Evolutionary conservation across 192 early-diverging fungal genomes (phyloP), one percentile per base, ranked within the genome.

Genomic region (Coemansia erecta): DNA sequence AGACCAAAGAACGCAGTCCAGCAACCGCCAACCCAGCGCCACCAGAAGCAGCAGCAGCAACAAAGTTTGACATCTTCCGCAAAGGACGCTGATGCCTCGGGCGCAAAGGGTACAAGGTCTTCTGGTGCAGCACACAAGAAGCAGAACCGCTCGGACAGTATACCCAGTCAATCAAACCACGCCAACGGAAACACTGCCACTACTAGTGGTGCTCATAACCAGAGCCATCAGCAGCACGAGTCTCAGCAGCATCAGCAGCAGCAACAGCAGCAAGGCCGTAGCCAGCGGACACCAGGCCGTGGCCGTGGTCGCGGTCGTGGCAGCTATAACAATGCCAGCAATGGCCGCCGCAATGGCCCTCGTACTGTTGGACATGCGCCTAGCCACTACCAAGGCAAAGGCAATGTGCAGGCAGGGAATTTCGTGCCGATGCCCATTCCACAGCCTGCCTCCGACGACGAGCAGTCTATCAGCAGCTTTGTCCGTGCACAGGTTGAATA

Each of bases 401-500:
- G 76, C 45, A 79, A 79, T 41, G 76, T 81, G 14, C 78, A 74
- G 51, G 58, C 56, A 13, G 80, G 71, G 44, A 40, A 31, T 17
- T 54, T 64, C 42, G 62, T 47, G 33, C 55, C 74, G 4, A 50
- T 65, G 21, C 69, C 81, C 4, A 28, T 77, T 4, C 70, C 73
- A 21, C 66, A 53, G 42, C 71, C 80, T 3, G 50, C 64, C n/a
- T 46, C 66, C 10, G 74, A 69, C 52, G 81, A 80, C 54, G 60
- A 62, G 40, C 64, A 59, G 28, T 70, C 76, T 3, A 35, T 84
- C 33, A 64, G 61, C 60, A 37, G 45, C 53, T 82, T 72, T 60
- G 70, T 84, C 10, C 62, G 60, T 51, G 63, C 70, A n/a, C 83
- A 84, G 66, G 68, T 84, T 54, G 89, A 99, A 70, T 99, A 93